These are phyloP conservation scores for Yarrowia sp. DNA, from an alignment of 805 yeast genomes.

Conservation along the genomic window DNA sequence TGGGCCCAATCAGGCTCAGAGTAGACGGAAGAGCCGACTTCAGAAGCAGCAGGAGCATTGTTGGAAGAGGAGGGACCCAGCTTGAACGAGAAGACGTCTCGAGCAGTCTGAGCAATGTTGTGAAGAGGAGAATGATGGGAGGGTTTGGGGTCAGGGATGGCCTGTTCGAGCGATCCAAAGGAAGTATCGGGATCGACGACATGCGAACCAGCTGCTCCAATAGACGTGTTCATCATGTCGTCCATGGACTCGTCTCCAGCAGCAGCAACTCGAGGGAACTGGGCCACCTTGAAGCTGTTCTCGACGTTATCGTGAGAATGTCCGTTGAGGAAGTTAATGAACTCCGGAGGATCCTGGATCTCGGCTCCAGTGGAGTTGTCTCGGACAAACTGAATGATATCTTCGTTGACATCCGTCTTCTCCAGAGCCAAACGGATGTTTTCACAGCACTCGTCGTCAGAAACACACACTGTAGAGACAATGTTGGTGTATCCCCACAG, in stretches of 20 bases:
- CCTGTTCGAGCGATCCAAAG: slow-evolving; percentile 43
- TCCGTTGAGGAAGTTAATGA: slow-evolving; percentile 64
- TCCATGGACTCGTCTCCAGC: slow-evolving; percentile 38
- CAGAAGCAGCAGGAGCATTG: background rate
- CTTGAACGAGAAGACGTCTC: slow-evolving; percentile 35
- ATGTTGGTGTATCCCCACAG: slow-evolving; percentile 81
- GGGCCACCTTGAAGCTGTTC: slow-evolving; percentile 49
- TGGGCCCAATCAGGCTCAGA: slow-evolving; percentile 29
- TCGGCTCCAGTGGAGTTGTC: slow-evolving; percentile 69
- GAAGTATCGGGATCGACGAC: slow-evolving; percentile 42
- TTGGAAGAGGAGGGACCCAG: slow-evolving; percentile 14
- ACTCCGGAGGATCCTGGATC: slow-evolving; percentile 65
- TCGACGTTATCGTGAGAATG: slow-evolving; percentile 49
- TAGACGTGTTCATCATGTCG: slow-evolving; percentile 32
- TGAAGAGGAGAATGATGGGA: slow-evolving; percentile 28
- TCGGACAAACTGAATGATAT: slow-evolving; percentile 61
- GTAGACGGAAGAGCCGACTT: slow-evolving; percentile 16
- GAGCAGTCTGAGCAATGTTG: slow-evolving; percentile 33
- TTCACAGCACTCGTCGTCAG: slow-evolving; percentile 80
- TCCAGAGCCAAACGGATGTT: slow-evolving; percentile 71
- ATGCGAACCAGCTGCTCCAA: slow-evolving; percentile 40
- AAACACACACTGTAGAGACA: slow-evolving; percentile 76
- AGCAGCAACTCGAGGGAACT: slow-evolving; percentile 46
- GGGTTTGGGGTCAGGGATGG: slow-evolving; percentile 31
- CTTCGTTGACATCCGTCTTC: slow-evolving; percentile 66